Evolutionary conservation across 768 basidiomycete species (phyloP).

Genomic region (Exidia glandulosa): DNA sequence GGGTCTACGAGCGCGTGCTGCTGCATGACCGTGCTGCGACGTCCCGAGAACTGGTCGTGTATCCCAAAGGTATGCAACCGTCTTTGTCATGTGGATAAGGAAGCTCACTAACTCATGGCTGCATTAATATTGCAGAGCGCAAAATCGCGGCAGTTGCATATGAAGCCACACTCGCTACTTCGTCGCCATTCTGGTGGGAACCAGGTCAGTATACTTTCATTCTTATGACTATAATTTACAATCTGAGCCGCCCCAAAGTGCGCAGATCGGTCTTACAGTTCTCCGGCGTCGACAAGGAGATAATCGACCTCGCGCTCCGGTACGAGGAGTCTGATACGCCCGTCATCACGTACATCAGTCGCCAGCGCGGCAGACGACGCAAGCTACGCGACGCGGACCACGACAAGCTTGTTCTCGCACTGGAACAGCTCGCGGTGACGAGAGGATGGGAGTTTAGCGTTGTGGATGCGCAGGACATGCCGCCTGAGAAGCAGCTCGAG

Average conservation of each 20-base stretch:
- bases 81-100: conserved; percentile 53
- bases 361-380: conserved; percentile 43
- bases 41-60: conserved; percentile 50
- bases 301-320: conserved; percentile 20
- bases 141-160: not conserved
- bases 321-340: conserved; percentile 25
- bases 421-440: conserved; percentile 31
- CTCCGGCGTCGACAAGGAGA: conserved; percentile 34
- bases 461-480: conserved; percentile 51
- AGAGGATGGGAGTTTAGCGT: conserved; percentile 49
- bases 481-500: conserved; percentile 65
- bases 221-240: not conserved
- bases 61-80: conserved; percentile 57
- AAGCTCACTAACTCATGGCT: conserved; percentile 16
- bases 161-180: not conserved
- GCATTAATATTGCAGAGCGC: conserved; percentile 5
- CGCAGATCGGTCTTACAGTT: conserved; percentile 55
- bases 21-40: conserved; percentile 69
- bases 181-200: not conserved
- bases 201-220: conserved; percentile 13
- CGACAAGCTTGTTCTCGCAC: conserved; percentile 30
- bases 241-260: conserved; percentile 16
- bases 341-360: conserved; percentile 62
- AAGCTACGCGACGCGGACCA: conserved; percentile 47
- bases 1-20: conserved; percentile 60